Percentiles rank a stretch among this genome's conserved stretches.
Conservation (phyloP, 1,139 yeast species). For the Suhomyces bokatorum region DNA sequence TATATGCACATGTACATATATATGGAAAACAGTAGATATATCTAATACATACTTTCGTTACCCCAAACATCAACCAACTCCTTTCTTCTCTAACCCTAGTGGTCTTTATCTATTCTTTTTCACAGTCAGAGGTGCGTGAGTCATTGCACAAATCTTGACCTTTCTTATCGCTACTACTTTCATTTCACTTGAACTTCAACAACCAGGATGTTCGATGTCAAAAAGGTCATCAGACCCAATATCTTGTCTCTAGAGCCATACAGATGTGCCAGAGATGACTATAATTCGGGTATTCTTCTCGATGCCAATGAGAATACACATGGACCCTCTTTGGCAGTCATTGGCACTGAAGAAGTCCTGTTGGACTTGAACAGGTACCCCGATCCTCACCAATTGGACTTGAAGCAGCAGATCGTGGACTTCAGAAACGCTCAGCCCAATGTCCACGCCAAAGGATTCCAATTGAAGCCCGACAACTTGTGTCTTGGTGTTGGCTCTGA, state of each 20-base stretch:
- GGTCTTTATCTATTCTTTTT: neutral
- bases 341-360: conserved; percentile 26
- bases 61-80: too few species aligned
- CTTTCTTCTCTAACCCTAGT: neutral
- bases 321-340: conserved; percentile 67
- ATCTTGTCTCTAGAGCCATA: conserved; percentile 81
- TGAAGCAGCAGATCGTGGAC: conserved; percentile 69
- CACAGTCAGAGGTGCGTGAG: conserved; percentile 8
- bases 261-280: conserved; percentile 84
- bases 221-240: conserved; percentile 75
- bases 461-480: conserved; percentile 63
- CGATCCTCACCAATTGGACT: conserved; percentile 88
- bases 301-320: conserved; percentile 97
- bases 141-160: conserved; percentile 1
- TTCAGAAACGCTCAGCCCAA: conserved; percentile 62
- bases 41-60: too few species aligned
- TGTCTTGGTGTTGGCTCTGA: conserved; percentile 98
- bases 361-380: conserved; percentile 85
- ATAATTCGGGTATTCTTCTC: conserved; percentile 73
- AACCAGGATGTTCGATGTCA: conserved; percentile 49
- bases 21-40: too few species aligned
- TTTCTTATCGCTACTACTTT: too few species aligned
- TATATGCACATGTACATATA: too few species aligned
- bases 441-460: conserved; percentile 20
- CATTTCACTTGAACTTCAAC: too few species aligned